Conservation (phyloP, 164 flowering plant species). For the Stephania yunnanensis region DNA sequence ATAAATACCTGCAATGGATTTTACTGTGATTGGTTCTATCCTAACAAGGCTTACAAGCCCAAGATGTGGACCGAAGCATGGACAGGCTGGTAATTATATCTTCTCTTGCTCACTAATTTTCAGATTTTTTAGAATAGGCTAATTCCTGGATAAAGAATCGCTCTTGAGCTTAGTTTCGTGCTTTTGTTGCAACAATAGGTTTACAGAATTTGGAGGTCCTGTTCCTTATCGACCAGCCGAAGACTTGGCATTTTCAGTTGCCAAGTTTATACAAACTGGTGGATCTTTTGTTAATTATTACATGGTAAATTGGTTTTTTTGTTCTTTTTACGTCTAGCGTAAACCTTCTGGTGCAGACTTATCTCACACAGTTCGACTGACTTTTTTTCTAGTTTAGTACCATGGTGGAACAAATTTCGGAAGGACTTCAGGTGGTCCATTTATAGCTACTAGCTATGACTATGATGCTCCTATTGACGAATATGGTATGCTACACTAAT, state of each 20-base stretch:
- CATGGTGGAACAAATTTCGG: constrained; percentile 99
- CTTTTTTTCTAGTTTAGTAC: constrained; percentile 44
- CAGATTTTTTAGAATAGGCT: background rate
- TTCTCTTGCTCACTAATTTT: background rate
- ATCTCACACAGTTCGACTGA: background rate
- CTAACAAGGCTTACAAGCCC: constrained; percentile 88
- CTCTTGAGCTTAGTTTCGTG: background rate
- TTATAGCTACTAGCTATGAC: constrained; percentile 94
- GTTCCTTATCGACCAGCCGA: constrained; percentile 89
- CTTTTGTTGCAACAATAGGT: constrained; percentile 40
- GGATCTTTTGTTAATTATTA: constrained; percentile 91
- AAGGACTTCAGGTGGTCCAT: constrained; percentile 97
- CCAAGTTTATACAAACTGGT: constrained; percentile 87
- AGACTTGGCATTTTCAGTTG: constrained; percentile 94
- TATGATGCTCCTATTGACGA: constrained; percentile 99
- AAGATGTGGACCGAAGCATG: constrained; percentile 99
- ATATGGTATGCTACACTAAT: constrained; percentile 49
- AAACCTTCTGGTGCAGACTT: background rate
- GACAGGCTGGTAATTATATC: constrained; percentile 79
- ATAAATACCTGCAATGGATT: constrained; percentile 96
- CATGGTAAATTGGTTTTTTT: constrained; percentile 51
- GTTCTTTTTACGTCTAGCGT: constrained; percentile 1
- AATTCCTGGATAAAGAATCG: background rate
- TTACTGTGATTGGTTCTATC: constrained; percentile 93
- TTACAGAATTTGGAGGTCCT: constrained; percentile 87